phyloP scores from a whole-genome alignment of 169 alveolate genomes.

The Plasmodium reichenowi region DNA sequence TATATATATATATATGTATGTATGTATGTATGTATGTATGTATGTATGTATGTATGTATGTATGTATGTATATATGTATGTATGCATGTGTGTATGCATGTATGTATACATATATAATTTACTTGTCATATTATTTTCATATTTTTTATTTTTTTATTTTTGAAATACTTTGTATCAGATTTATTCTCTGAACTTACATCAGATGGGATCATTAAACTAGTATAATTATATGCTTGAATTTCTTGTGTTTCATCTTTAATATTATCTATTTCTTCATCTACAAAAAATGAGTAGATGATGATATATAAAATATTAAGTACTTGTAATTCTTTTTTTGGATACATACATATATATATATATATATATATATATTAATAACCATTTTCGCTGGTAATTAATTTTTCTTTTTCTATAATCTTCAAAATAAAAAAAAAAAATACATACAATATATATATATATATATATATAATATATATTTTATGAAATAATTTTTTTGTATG shows the following conservation, averaged over 20 bases:
- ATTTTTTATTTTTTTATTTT: slow-evolving; percentile 4
- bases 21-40: not conserved
- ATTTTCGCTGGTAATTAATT: slow-evolving; percentile 12
- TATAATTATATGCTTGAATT: slow-evolving; percentile 2
- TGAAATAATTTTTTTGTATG: not conserved
- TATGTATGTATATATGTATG: not conserved
- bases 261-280: slow-evolving; percentile 7
- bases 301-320: not conserved
- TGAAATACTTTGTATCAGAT: slow-evolving; percentile 1
- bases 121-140: too few relatives aligned
- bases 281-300: not conserved
- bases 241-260: not conserved
- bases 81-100: not conserved
- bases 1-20: not conserved
- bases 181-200: slow-evolving; percentile 16
- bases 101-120: not conserved
- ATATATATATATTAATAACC: not conserved
- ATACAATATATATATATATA: not conserved
- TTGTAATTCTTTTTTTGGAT: not conserved
- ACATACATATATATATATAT: not conserved
- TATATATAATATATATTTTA: not conserved
- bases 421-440: slow-evolving; percentile 1
- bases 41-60: not conserved
- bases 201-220: slow-evolving; percentile 20
- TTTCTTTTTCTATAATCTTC: slow-evolving; percentile 8